Percentiles rank a stretch among this genome's conserved stretches.
Evolutionary conservation across 1,284 basidiomycete species (phyloP).

Genomic region (Moesziomyces sp.): DNA sequence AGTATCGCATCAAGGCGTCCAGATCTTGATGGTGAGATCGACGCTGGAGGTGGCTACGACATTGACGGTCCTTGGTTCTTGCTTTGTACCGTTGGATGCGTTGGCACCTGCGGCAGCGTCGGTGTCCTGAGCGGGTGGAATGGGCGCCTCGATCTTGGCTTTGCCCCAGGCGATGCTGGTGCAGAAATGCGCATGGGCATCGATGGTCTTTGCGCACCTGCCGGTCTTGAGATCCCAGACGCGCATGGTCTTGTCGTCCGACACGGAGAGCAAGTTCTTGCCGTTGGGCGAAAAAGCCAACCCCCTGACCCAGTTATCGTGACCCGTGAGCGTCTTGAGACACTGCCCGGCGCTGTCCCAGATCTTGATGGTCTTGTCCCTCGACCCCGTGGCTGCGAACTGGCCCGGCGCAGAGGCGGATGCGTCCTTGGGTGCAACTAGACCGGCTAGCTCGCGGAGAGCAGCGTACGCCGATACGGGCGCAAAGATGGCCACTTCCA

Average conservation of each 20-base stretch:
- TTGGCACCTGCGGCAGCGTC: constrained; percentile 19
- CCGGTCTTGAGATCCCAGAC: constrained; percentile 87
- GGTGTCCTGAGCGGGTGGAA: constrained; percentile 46
- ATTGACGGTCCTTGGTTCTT: constrained; percentile 56
- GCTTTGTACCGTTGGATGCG: constrained; percentile 1
- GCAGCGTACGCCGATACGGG: constrained; percentile 79
- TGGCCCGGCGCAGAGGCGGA: constrained; percentile 69
- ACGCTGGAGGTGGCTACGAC: constrained; percentile 64
- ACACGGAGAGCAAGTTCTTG: constrained; percentile 84
- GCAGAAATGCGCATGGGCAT: constrained; percentile 87
- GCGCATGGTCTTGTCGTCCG: constrained; percentile 89
- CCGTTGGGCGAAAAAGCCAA: constrained; percentile 70
- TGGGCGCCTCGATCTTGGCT: constrained; percentile 48
- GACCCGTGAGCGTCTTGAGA: constrained; percentile 72
- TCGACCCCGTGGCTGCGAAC: constrained; percentile 82
- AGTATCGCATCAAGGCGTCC: constrained; percentile 51
- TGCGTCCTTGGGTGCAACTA: constrained; percentile 70
- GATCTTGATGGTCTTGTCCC: constrained; percentile 87
- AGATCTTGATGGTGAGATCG: constrained; percentile 60
- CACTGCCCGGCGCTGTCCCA: constrained; percentile 86
- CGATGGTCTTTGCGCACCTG: constrained; percentile 82
- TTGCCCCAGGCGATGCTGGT: constrained; percentile 65
- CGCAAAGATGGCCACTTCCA: constrained; percentile 85
- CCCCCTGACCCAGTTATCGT: constrained; percentile 65
- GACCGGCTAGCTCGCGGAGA: constrained; percentile 80